Evolutionary conservation across 495 filamentous ascomycete genomes (phyloP).

Genomic region (Pseudevernia furfuracea): DNA sequence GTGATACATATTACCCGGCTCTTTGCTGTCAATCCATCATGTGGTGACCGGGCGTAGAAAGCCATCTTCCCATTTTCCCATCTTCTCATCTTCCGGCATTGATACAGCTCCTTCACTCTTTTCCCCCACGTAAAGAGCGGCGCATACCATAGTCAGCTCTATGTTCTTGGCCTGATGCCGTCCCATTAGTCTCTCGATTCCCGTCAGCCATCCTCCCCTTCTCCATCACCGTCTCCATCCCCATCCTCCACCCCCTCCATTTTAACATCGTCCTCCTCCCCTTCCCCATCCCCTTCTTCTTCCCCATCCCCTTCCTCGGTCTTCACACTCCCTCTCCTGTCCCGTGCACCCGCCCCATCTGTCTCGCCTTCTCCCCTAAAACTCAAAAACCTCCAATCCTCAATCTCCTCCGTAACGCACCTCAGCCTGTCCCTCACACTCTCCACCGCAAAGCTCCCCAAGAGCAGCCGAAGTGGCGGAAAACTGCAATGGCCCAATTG

Average conservation of each 20-base stretch:
- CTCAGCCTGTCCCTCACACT: constrained; percentile 83
- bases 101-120: neutral
- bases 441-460: constrained; percentile 92
- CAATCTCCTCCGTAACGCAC: constrained; percentile 88
- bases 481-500: constrained; percentile 89
- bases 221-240: neutral
- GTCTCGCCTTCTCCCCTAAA: constrained; percentile 37
- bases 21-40: no score
- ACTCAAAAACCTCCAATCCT: constrained; percentile 82
- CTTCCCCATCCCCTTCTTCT: constrained; percentile 26
- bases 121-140: neutral
- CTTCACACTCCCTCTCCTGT: constrained; percentile 19
- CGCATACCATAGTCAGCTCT: neutral
- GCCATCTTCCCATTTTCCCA: no score
- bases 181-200: neutral
- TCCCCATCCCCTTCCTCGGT: constrained; percentile 20
- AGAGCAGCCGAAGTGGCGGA: constrained; percentile 73
- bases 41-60: no score
- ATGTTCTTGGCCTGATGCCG: neutral
- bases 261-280: constrained; percentile 9
- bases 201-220: neutral
- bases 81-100: no score
- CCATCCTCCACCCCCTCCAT: neutral
- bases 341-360: neutral
- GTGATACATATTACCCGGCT: no score